Conservation (phyloP, 805 yeast genomes). For the Pichia pseudocactophila region DNA sequence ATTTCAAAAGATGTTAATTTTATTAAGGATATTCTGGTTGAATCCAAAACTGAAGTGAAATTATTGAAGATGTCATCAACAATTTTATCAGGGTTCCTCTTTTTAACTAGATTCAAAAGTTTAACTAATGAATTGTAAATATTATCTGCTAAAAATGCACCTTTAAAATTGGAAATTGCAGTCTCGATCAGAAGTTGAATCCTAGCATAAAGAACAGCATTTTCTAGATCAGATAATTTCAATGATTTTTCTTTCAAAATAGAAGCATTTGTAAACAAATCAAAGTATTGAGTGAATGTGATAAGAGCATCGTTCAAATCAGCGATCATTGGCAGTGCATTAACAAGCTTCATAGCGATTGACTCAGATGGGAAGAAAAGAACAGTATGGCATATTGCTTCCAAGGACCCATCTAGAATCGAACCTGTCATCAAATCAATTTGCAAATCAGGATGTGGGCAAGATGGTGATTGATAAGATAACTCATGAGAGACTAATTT, state of each 20-base stretch:
- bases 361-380: slow-evolving; percentile 39
- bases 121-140: slow-evolving; percentile 28
- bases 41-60: too few species aligned
- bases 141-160: slow-evolving; percentile 58
- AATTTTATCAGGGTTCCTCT: background rate
- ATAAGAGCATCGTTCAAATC: slow-evolving; percentile 36
- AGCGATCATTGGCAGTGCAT: slow-evolving; percentile 48
- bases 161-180: slow-evolving; percentile 47
- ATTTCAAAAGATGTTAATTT: too few species aligned
- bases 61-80: background rate
- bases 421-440: slow-evolving; percentile 39
- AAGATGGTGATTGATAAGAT: slow-evolving; percentile 28
- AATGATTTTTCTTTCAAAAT: background rate
- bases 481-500: slow-evolving; percentile 8
- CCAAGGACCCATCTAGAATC: slow-evolving; percentile 48
- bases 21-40: too few species aligned
- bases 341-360: slow-evolving; percentile 34
- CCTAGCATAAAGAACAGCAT: slow-evolving; percentile 8
- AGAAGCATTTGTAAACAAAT: slow-evolving; percentile 8
- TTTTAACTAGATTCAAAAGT: background rate
- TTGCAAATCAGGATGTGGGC: slow-evolving; percentile 56
- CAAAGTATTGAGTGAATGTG: slow-evolving; percentile 29
- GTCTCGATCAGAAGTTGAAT: slow-evolving; percentile 7
- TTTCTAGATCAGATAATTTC: slow-evolving; percentile 9
- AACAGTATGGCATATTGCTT: slow-evolving; percentile 69